Base-by-base conservation (phyloP, 1,139 yeast genomes). In the Yamadazyma pseudoaaseri region DNA sequence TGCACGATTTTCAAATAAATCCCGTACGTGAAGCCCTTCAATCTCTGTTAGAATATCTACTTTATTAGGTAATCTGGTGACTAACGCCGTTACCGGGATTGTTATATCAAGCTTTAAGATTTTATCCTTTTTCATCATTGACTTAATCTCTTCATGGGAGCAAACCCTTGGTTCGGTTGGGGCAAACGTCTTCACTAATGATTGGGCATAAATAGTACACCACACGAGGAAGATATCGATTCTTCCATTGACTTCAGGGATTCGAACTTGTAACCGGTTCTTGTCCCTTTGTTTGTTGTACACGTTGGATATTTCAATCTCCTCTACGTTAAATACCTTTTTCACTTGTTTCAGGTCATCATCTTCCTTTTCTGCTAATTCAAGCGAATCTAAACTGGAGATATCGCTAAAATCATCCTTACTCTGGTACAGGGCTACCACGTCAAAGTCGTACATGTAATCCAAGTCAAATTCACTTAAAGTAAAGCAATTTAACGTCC, bases 31-130 rank as follows among this genome's bases (percentile, higher is more conserved):
- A 7, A 76, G 47, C 2, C 58, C 49, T 39, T 71, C 76, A 4
- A 73, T 37, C 45, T 79, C 85, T 21, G 78, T 35, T 63, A 80
- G 61, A 4, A 76, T 50, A 40, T 72, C 75, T 16, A 73, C 79
- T 16, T 62, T 57, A 36, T 69, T 66, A 1, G 85, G 85, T 16
- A 79, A 51, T 18, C 73, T 56, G 2, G 68, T 49, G 27, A 75
- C 74, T 27, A 72, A 35, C 2, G 79, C 66, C 12, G 69, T 59
- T 3, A 77, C 60, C 29, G 61, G 61, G 9, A 69, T 48, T n/a
- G 53, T 47, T 2, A 73, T 41, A 33, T 67, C 70, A 26, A 73
- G 39, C 32, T 60, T 61, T 10, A 64, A 23, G 7, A 47, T 38
- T 30, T 51, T 54, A 17, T 48, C 52, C 27, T 40, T 40, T 3